A percentile compares a stretch with the other conserved stretches of the same genome.
Conservation (phyloP, 345 rosid species). For the Eucalyptus cladocalyx region DNA sequence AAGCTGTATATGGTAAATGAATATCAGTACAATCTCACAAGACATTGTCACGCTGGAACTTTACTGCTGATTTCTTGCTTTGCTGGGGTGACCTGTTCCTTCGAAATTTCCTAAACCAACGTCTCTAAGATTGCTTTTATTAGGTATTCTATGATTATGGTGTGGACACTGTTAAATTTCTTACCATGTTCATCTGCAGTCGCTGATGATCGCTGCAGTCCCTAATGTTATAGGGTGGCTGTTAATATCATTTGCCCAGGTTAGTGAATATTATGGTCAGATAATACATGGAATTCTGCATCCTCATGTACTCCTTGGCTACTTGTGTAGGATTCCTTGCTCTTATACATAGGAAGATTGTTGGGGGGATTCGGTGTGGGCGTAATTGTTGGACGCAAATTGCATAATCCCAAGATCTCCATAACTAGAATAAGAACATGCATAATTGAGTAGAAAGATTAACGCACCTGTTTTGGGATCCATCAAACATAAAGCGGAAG, state of each 20-base stretch:
- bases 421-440: too few relatives aligned
- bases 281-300: background rate
- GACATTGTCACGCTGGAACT: background rate
- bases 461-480: too few relatives aligned
- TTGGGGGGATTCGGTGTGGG: slow-evolving; percentile 75
- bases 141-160: background rate
- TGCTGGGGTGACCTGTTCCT: background rate
- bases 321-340: slow-evolving; percentile 43
- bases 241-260: slow-evolving; percentile 50
- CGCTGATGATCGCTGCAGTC: slow-evolving; percentile 62
- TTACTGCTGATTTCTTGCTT: background rate
- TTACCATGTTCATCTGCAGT: slow-evolving; percentile 23
- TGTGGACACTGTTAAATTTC: slow-evolving; percentile 35
- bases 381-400: too few relatives aligned
- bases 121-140: background rate
- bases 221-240: slow-evolving; percentile 82
- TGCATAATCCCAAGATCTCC: too few relatives aligned
- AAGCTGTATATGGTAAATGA: background rate
- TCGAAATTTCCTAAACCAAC: background rate
- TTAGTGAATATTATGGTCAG: slow-evolving; percentile 5
- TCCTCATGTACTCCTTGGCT: background rate
- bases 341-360: slow-evolving; percentile 66
- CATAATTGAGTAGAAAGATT: too few relatives aligned
- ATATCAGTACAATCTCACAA: background rate
- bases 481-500: too few relatives aligned